Base-by-base conservation (phyloP, 2,329 filamentous ascomycete genomes). In the Curvularia spicifera region DNA sequence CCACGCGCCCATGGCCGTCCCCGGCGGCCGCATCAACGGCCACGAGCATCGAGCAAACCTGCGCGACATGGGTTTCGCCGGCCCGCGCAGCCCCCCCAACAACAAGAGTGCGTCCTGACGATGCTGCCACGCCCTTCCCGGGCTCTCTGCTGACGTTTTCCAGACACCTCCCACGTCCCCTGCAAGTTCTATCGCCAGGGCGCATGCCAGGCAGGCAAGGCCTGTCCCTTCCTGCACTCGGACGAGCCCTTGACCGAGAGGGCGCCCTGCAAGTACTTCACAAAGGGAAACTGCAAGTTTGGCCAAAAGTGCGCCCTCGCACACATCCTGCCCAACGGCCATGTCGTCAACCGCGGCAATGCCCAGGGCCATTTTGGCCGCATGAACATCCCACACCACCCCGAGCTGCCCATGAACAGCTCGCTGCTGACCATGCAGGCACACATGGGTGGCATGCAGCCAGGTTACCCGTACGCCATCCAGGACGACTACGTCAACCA, bases 101-200 rank as follows among this genome's bases (percentile, higher is more conserved):
- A 80, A 79, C 73, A 82, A 82, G 76, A 82, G 79, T 81, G 68
- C 51, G 72, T 28, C 9, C 31, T 5, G 12, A 9, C 28, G 9
- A n/a, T 4, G 22, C 28, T 8, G n/a, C 15, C 15, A 15, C 13
- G 15, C 26, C 10, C 22, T 22, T 26, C 20, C 15, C 24, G 1
- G 1, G 8, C 43, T 45, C 20, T 45, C 39, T 57, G 60, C 66
- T 73, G 56, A 71, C 72, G 63, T 45, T 46, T 13, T 31, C 42
- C 60, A 97, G 94, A 97, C 78, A 97, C 95, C 18, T 90, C 93
- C 61, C 95, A 98, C 81, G 95, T 99, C 44, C 95, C 95, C 39
- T 99, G 95, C 90, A 98, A 98, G 84, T 99, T 99, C 89, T 99
- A 95, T 80, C 89, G 93, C 53, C 92, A 97, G 81, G 93, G 94